These are phyloP conservation scores for Coniferiporia weirii DNA, from an alignment of 1,284 basidiomycete species.

Conservation along the genomic window DNA sequence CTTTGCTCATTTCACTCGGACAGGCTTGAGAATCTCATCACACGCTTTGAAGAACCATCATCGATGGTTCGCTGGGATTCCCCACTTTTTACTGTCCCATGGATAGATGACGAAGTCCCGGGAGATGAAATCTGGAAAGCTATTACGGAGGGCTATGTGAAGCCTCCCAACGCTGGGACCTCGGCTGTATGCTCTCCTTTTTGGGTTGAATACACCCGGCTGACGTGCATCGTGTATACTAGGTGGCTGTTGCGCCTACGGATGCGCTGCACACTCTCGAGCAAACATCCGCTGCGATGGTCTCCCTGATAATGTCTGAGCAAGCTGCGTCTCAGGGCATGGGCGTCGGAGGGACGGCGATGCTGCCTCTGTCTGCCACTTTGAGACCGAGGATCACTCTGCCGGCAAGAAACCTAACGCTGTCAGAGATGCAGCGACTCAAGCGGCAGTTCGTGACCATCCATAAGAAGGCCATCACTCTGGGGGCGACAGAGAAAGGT, in stretches of 20 bases:
- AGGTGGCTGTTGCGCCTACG: constrained; percentile 75
- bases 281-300: constrained; percentile 60
- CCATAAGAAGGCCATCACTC: constrained; percentile 83
- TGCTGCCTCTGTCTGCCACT: constrained; percentile 42
- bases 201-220: constrained; percentile 5
- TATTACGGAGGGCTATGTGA: constrained; percentile 72
- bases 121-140: constrained; percentile 77
- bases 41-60: constrained; percentile 92
- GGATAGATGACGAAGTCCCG: constrained; percentile 69
- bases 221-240: constrained; percentile 14
- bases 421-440: constrained; percentile 80
- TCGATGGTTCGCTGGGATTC: constrained; percentile 98
- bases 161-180: constrained; percentile 86
- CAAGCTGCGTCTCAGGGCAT: constrained; percentile 40
- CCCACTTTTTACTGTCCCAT: constrained; percentile 82
- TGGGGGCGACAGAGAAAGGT: constrained; percentile 78
- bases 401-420: constrained; percentile 64
- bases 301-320: constrained; percentile 62
- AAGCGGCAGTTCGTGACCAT: constrained; percentile 86
- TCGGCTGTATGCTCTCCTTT: constrained; percentile 52
- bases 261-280: constrained; percentile 80
- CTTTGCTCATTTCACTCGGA: background rate
- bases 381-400: constrained; percentile 45
- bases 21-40: constrained; percentile 85
- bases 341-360: constrained; percentile 49